A percentile compares a stretch with the other conserved stretches of the same genome.
Conservation (phyloP, 345 rosid genomes). For the Xanthoceras sorbifolium region DNA sequence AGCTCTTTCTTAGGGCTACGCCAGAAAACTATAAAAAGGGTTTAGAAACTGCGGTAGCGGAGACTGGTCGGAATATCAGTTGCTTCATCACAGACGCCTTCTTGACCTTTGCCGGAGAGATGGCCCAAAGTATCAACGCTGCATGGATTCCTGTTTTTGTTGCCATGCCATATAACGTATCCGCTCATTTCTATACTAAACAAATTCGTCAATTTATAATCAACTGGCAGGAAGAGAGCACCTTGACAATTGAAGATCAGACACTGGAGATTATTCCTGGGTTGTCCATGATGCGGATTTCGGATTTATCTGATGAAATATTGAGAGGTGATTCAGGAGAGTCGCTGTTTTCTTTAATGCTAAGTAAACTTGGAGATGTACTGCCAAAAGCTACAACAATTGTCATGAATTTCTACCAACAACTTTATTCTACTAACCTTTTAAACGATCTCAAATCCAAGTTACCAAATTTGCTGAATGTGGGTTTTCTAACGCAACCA, state of each 20-base stretch:
- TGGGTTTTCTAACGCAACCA: constrained; percentile 35
- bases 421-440: constrained; percentile 39
- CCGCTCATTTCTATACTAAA: constrained; percentile 47
- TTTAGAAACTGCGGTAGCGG: constrained; percentile 39
- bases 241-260: constrained; percentile 21
- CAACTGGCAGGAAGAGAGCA: not conserved
- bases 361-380: constrained; percentile 37
- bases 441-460: constrained; percentile 38
- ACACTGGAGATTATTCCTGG: constrained; percentile 47
- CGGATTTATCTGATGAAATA: constrained; percentile 55
- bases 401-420: constrained; percentile 48
- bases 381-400: constrained; percentile 47
- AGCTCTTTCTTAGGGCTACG: constrained; percentile 45
- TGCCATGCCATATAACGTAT: constrained; percentile 40
- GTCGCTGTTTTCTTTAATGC: constrained; percentile 37
- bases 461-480: constrained; percentile 32
- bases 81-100: constrained; percentile 59
- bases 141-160: constrained; percentile 56
- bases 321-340: constrained; percentile 17
- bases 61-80: constrained; percentile 40
- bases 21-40: constrained; percentile 34
- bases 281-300: constrained; percentile 39
- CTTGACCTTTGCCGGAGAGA: constrained; percentile 38
- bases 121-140: constrained; percentile 38
- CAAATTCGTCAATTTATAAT: constrained; percentile 25